phyloP scores from a whole-genome alignment of 1,284 basidiomycete genomes.

The Fomitopsis schrenkii region DNA sequence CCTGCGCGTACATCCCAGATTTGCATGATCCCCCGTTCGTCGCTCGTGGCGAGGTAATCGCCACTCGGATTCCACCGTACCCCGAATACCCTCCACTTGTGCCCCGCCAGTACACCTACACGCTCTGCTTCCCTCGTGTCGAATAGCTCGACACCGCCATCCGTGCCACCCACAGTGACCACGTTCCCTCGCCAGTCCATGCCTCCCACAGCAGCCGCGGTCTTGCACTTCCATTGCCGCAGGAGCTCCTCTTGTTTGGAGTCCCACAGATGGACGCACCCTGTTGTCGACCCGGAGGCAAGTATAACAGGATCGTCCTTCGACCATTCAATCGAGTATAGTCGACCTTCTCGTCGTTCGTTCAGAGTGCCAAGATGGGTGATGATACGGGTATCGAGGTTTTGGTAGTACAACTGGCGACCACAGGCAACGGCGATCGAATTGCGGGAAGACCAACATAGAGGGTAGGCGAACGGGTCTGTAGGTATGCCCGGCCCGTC shows the following conservation, averaged over 20 bases:
- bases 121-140: slow-evolving; percentile 31
- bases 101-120: slow-evolving; percentile 28
- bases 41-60: slow-evolving; percentile 37
- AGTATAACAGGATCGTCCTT: slow-evolving; percentile 28
- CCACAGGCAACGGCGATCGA: slow-evolving; percentile 45
- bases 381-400: slow-evolving; percentile 42
- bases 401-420: slow-evolving; percentile 43
- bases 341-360: slow-evolving; percentile 16
- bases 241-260: slow-evolving; percentile 25
- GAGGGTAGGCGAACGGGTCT: slow-evolving; percentile 42
- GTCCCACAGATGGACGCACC: slow-evolving; percentile 40
- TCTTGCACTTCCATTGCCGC: slow-evolving; percentile 32
- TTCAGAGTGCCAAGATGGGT: slow-evolving; percentile 36
- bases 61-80: slow-evolving; percentile 43
- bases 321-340: slow-evolving; percentile 36
- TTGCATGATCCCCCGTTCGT: slow-evolving; percentile 37
- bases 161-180: slow-evolving; percentile 37
- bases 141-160: slow-evolving; percentile 35
- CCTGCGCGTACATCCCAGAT: slow-evolving; percentile 42
- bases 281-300: slow-evolving; percentile 36
- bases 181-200: slow-evolving; percentile 38
- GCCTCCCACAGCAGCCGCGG: slow-evolving; percentile 34
- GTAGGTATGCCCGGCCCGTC: slow-evolving; percentile 46
- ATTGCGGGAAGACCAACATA: slow-evolving; percentile 42
- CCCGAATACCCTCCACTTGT: slow-evolving; percentile 39